Conservation (phyloP, 345 rosid genomes). For the Mangifera indica region DNA sequence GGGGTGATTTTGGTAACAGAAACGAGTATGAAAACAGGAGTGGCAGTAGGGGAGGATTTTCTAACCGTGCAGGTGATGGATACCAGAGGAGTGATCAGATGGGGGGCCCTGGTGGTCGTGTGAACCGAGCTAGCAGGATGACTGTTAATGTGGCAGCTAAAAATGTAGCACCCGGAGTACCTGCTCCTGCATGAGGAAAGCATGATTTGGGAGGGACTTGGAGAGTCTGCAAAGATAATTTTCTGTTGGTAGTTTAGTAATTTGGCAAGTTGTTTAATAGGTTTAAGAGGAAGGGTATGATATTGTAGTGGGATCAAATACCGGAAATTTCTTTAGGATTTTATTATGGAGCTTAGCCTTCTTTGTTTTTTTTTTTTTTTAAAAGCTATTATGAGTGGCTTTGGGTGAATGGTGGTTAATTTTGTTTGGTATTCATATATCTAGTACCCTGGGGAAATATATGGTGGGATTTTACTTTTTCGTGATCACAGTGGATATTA, state of each 20-base stretch:
- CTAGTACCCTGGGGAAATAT: no score
- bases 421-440: constrained; percentile 20
- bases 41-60: constrained; percentile 57
- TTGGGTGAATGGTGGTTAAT: neutral
- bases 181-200: constrained; percentile 53
- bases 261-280: constrained; percentile 11
- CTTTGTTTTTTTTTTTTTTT: neutral
- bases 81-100: constrained; percentile 46
- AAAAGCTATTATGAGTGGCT: neutral
- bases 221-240: neutral
- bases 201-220: neutral
- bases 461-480: neutral
- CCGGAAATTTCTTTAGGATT: neutral
- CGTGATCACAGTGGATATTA: neutral
- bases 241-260: constrained; percentile 18
- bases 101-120: constrained; percentile 42
- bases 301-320: neutral
- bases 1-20: constrained; percentile 57
- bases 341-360: neutral
- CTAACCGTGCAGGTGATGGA: constrained; percentile 65
- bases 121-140: constrained; percentile 42
- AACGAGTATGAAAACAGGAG: constrained; percentile 65
- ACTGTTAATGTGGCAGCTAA: constrained; percentile 35
- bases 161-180: constrained; percentile 41
- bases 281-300: neutral